These are phyloP conservation scores for Saccharomyces cerevisiae DNA, from an alignment of 805 yeast species.

Conservation along the genomic window DNA sequence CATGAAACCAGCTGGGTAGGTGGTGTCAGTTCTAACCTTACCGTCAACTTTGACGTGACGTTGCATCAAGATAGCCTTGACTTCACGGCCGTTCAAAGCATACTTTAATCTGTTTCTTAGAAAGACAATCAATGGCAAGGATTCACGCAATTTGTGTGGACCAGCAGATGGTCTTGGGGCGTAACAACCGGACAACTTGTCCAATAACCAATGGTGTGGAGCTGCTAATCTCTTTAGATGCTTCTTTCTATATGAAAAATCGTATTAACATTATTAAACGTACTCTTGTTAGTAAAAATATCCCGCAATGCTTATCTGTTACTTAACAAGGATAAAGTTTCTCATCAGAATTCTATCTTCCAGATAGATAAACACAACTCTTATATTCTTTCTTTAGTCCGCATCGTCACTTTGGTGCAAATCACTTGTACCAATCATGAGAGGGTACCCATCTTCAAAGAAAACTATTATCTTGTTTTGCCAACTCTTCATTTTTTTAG, in stretches of 20 bases:
- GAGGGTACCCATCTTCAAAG: background rate
- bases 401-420: background rate
- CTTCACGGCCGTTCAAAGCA: constrained; percentile 98
- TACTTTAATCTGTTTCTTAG: constrained; percentile 98
- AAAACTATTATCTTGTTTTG: background rate
- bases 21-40: constrained; percentile 97
- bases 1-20: constrained; percentile 99
- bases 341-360: background rate
- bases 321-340: background rate
- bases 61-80: constrained; percentile 96
- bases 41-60: constrained; percentile 98
- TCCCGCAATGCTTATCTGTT: background rate
- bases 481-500: background rate
- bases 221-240: constrained; percentile 99
- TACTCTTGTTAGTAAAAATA: background rate
- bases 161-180: constrained; percentile 99
- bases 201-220: constrained; percentile 99
- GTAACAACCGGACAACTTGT: constrained; percentile 98
- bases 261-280: background rate
- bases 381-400: background rate
- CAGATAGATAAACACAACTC: background rate
- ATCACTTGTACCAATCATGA: background rate
- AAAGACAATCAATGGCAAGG: constrained; percentile 93
- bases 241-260: constrained; percentile 62
- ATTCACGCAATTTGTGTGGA: constrained; percentile 98